Evolutionary conservation across 352 stramenopile species (phyloP).

Genomic region (Globisporangium nagaii): DNA sequence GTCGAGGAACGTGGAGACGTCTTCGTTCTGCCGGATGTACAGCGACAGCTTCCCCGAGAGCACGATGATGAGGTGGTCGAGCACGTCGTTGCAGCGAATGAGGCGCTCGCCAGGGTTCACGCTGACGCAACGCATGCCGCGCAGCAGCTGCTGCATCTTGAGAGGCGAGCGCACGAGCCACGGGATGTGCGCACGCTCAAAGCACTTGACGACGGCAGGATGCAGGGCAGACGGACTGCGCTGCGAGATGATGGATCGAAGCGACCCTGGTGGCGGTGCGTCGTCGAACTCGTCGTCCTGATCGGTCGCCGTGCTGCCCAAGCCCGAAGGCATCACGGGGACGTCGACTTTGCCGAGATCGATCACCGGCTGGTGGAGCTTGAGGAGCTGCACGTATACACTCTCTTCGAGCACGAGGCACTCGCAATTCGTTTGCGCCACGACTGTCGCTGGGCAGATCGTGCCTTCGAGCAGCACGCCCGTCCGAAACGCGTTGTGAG

Average conservation of each 20-base stretch:
- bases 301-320: no score
- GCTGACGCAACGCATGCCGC: slow-evolving; percentile 20
- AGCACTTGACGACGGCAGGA: slow-evolving; percentile 15
- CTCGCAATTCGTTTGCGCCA: slow-evolving; percentile 52
- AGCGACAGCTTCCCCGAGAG: slow-evolving; percentile 35
- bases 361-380: slow-evolving; percentile 25
- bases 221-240: slow-evolving; percentile 7
- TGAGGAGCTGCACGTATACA: slow-evolving; percentile 31
- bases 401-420: slow-evolving; percentile 44
- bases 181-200: slow-evolving; percentile 22
- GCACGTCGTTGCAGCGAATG: slow-evolving; percentile 27
- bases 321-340: no score
- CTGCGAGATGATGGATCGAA: slow-evolving; percentile 7
- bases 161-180: slow-evolving; percentile 23
- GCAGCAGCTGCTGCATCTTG: slow-evolving; percentile 37
- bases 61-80: slow-evolving; percentile 45
- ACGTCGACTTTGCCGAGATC: slow-evolving; percentile 26
- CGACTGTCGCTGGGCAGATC: slow-evolving; percentile 39
- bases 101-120: slow-evolving; percentile 35
- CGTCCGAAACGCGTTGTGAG: slow-evolving; percentile 47
- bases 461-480: slow-evolving; percentile 36
- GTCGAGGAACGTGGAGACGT: slow-evolving; percentile 32
- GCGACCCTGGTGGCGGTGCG: not conserved
- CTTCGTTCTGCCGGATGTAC: slow-evolving; percentile 32
- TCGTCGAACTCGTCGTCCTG: not conserved